Percentiles rank a stretch among this genome's conserved stretches.
Conservation (phyloP, 805 yeast genomes). For the Saturnispora silvae region DNA sequence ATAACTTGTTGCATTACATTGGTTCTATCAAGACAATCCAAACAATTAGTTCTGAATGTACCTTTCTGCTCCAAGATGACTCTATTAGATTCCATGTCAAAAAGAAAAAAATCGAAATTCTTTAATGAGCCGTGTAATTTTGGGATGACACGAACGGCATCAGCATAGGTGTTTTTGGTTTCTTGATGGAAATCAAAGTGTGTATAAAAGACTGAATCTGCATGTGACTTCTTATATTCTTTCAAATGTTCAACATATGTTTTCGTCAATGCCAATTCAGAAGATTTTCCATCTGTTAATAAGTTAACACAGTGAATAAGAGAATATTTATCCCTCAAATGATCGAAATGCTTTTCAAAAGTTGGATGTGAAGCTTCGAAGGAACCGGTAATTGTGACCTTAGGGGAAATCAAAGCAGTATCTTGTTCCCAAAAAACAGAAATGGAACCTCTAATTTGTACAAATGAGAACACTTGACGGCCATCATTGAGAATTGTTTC, state of each 20-base stretch:
- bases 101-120: conserved; percentile 75
- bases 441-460: conserved; percentile 90
- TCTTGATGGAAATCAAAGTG: conserved; percentile 92
- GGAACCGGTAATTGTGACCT: conserved; percentile 80
- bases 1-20: conserved; percentile 81
- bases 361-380: conserved; percentile 88
- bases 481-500: conserved; percentile 58
- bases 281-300: conserved; percentile 58
- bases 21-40: conserved; percentile 92
- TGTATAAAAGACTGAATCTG: conserved; percentile 45
- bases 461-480: conserved; percentile 56
- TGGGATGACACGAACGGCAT: conserved; percentile 62
- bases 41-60: conserved; percentile 83
- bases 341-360: conserved; percentile 70
- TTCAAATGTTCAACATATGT: conserved; percentile 54
- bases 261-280: conserved; percentile 62
- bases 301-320: conserved; percentile 83
- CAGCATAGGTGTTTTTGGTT: conserved; percentile 81
- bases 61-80: conserved; percentile 75
- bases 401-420: conserved; percentile 80
- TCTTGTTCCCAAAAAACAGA: conserved; percentile 99
- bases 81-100: conserved; percentile 45
- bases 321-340: conserved; percentile 65
- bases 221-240: conserved; percentile 27
- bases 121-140: conserved; percentile 54